These are phyloP conservation scores for Nicotiana tomentosiformis DNA, from an alignment of 257 asterid genomes.

Conservation along the genomic window DNA sequence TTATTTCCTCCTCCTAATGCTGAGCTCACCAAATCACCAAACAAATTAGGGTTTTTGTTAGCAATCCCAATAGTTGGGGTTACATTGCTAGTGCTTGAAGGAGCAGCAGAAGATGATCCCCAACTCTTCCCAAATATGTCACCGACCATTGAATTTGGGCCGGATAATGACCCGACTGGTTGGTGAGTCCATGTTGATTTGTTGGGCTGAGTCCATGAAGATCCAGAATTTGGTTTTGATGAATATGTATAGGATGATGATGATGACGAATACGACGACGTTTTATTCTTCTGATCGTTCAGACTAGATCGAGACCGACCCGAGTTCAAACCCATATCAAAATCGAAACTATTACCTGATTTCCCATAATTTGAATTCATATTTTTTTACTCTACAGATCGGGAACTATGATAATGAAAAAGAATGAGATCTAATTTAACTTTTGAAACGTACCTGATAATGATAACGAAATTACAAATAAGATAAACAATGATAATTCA, in stretches of 20 bases:
- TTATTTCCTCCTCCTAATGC: conserved; percentile 61
- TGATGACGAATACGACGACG: conserved; percentile 32
- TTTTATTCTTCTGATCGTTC: conserved; percentile 52
- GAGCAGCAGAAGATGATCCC: conserved; percentile 55
- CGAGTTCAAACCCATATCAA: conserved; percentile 73
- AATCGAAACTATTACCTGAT: conserved; percentile 64
- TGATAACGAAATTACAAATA: neutral
- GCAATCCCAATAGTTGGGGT: conserved; percentile 37
- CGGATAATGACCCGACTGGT: conserved; percentile 56
- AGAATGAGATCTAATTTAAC: conserved; percentile 10
- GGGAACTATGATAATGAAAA: neutral
- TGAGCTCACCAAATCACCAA: conserved; percentile 76
- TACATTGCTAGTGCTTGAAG: conserved; percentile 22
- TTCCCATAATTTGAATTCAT: conserved; percentile 83
- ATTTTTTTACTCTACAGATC: neutral
- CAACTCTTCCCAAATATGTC: conserved; percentile 89
- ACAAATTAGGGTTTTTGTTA: conserved; percentile 80
- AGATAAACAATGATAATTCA: neutral
- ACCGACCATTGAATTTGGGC: conserved; percentile 85
- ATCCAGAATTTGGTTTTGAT: conserved; percentile 41
- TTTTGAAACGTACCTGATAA: conserved; percentile 19
- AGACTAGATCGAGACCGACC: conserved; percentile 46
- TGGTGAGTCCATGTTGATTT: conserved; percentile 80
- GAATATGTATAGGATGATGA: conserved; percentile 24
- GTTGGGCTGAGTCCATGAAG: conserved; percentile 51